A percentile compares a stretch with the other conserved stretches of the same genome.
Conservation (phyloP, 176 grass and related monocot genomes). For the Oryza glumipatula region DNA sequence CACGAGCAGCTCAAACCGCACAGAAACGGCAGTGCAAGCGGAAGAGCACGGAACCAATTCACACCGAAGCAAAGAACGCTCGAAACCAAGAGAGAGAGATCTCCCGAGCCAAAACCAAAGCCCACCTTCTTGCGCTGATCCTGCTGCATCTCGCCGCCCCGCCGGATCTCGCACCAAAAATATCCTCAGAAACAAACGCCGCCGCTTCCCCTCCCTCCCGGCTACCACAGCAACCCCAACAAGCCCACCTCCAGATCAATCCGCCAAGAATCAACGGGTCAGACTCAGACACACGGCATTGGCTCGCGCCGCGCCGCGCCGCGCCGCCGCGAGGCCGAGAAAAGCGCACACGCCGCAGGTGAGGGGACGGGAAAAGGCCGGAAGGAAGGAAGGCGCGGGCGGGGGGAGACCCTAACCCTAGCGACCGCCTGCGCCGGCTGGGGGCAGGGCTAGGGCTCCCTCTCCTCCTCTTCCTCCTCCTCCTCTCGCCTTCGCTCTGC, state of each 20-base stretch:
- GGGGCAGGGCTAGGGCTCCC: constrained; percentile 63
- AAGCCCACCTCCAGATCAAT: constrained; percentile 18
- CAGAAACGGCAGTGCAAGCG: not conserved
- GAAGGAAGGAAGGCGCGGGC: constrained; percentile 14
- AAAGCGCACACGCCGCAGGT: constrained; percentile 31
- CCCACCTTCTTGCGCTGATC: constrained; percentile 93
- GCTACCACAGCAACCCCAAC: not conserved
- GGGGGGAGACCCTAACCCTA: constrained; percentile 63
- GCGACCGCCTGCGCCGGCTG: constrained; percentile 22
- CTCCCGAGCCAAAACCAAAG: constrained; percentile 26
- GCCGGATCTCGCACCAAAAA: constrained; percentile 50
- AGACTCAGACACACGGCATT: constrained; percentile 64
- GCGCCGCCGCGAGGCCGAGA: not conserved
- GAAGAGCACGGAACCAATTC: not conserved
- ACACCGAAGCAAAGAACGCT: constrained; percentile 3
- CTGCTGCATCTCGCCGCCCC: constrained; percentile 75
- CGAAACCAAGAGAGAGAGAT: not conserved
- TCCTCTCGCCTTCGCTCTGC: constrained; percentile 51
- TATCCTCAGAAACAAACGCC: constrained; percentile 29
- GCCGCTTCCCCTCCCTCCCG: not conserved
- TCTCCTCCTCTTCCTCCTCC: constrained; percentile 5
- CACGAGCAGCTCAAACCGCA: not conserved
- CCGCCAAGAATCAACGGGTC: constrained; percentile 31
- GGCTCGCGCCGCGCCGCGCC: constrained; percentile 14
- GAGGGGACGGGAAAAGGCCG: constrained; percentile 15